phyloP scores from a whole-genome alignment of 176 grass and related monocot genomes.

The Bolboschoenus planiculmis region DNA sequence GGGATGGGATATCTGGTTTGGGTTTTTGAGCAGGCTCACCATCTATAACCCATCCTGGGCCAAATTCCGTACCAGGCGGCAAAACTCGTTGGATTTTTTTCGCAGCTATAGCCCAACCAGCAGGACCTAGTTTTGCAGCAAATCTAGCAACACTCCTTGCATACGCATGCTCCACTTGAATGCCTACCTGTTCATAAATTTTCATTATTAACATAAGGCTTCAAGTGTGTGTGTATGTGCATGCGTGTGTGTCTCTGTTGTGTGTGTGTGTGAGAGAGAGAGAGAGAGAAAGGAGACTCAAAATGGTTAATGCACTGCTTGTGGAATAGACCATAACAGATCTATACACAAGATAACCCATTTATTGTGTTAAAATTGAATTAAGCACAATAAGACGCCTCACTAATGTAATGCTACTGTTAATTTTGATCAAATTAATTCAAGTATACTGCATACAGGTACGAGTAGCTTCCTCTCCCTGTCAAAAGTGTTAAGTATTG shows the following conservation, averaged over 20 bases:
- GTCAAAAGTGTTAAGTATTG: slow-evolving; percentile 25
- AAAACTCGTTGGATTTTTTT: slow-evolving; percentile 36
- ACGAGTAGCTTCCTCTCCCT: slow-evolving; percentile 32
- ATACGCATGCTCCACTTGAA: slow-evolving; percentile 32
- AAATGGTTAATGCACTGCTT: not conserved
- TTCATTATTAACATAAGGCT: not conserved
- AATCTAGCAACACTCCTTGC: slow-evolving; percentile 50
- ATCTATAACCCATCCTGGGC: slow-evolving; percentile 41
- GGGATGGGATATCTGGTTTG: not conserved
- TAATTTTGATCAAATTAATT: not conserved
- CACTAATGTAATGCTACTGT: not conserved
- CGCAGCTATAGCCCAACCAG: slow-evolving; percentile 31
- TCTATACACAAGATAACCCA: not conserved
- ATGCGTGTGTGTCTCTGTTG: too few relatives aligned
- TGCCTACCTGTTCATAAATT: slow-evolving; percentile 24
- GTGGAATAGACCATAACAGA: not conserved
- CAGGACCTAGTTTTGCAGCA: slow-evolving; percentile 36
- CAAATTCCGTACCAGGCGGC: slow-evolving; percentile 37
- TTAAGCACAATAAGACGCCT: not conserved
- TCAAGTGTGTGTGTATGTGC: not conserved
- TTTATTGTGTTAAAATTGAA: not conserved
- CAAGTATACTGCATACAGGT: slow-evolving; percentile 28
- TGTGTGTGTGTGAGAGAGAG: not conserved
- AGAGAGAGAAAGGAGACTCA: not conserved
- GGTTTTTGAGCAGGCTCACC: slow-evolving; percentile 11